Evolutionary conservation across 1,284 basidiomycete genomes (phyloP), one percentile per base, ranked within the genome.

Genomic region (Leccinum pachyderme): DNA sequence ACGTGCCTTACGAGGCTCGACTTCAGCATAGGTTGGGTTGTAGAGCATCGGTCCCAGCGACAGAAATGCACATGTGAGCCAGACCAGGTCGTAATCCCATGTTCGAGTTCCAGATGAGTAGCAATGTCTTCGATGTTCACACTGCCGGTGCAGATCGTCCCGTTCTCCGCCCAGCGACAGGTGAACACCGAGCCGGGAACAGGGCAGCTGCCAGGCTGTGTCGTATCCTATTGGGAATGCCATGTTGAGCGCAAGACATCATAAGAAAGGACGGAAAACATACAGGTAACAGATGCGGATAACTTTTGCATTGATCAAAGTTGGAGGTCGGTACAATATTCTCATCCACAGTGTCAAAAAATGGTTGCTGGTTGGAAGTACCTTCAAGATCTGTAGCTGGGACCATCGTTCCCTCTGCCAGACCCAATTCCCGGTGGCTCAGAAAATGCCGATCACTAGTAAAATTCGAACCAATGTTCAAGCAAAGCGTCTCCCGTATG

Each of bases 1-100:
- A 55, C 5, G 22, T 59, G 58, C 3, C 59, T 58, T 39, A 33
- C 45, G 1, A 61, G 55, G 13, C 31, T 49, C 15, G 47, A 44
- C 22, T 33, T 33, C n/a, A 11, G 39, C 55, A 43, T 52, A 7
- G 5, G 0, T 24, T 1, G 2, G 7, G 13, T 15, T 48, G 11
- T 15, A 12, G 3, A 0, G 4, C 53, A 59, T 4, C 5, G 12
- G 2, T 18, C 18, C 59, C 59, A 60, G 3, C 8, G 39, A 33
- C 60, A 60, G 1, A 3, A 1, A 29, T 49, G 48, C 5, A 0
- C 8, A 11, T 15, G 47, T 4, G 43, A 51, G 41, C 41, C 24
- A 9, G 41, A 41, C 1, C 18, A 18, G 18, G 18, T 18, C 6
- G n/a, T 18, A 31, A 49, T 5, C 9, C 43, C 37, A 15, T 60